These are phyloP conservation scores for Lichtheimia ramosa DNA, from an alignment of 371 early-diverging fungal species.

Conservation along the genomic window DNA sequence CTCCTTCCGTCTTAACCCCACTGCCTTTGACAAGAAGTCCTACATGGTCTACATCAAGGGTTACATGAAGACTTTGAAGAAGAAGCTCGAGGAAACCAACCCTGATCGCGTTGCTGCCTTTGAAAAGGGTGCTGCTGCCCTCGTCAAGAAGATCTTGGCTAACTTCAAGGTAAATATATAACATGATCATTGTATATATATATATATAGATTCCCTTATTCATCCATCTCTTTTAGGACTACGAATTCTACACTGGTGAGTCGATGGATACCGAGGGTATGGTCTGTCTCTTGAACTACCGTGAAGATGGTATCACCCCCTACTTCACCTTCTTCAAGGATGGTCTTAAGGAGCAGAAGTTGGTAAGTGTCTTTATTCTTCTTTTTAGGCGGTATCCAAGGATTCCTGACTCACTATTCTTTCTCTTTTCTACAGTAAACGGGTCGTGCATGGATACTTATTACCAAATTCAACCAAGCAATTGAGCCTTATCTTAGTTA, in stretches of 20 bases:
- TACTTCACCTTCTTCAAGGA: slow-evolving; percentile 93
- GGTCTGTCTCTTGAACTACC: slow-evolving; percentile 92
- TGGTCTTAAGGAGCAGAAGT: slow-evolving; percentile 81
- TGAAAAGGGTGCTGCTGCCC: slow-evolving; percentile 60
- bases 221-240: slow-evolving; percentile 50
- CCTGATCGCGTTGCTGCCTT: slow-evolving; percentile 74
- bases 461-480: too few relatives aligned
- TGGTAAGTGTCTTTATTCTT: slow-evolving; percentile 26
- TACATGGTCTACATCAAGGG: slow-evolving; percentile 93
- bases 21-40: slow-evolving; percentile 90
- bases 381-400: too few relatives aligned
- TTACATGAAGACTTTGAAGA: slow-evolving; percentile 83
- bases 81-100: slow-evolving; percentile 59
- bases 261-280: slow-evolving; percentile 87
- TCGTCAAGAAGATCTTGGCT: slow-evolving; percentile 78
- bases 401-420: too few relatives aligned
- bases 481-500: too few relatives aligned
- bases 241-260: slow-evolving; percentile 91
- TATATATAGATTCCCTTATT: neutral
- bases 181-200: neutral
- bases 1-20: slow-evolving; percentile 75
- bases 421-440: too few relatives aligned
- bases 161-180: slow-evolving; percentile 64
- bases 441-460: too few relatives aligned
- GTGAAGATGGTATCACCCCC: slow-evolving; percentile 91